These are phyloP conservation scores for Lactarius deliciosus DNA, from an alignment of 768 basidiomycete species.

Conservation along the genomic window DNA sequence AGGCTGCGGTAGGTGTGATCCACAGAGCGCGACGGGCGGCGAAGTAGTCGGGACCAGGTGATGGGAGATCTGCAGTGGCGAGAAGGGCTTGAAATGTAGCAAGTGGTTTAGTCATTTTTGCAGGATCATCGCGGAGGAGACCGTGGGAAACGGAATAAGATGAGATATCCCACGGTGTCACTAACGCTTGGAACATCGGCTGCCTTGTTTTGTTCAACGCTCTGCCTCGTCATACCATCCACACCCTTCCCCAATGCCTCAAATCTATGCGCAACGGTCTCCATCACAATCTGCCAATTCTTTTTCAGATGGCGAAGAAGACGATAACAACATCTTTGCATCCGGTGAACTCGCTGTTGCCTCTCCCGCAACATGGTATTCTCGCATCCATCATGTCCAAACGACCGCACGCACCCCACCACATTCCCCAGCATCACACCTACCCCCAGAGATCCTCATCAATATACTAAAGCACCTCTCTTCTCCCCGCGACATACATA, in stretches of 20 bases:
- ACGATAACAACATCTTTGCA: conserved; percentile 52
- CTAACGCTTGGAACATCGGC: not conserved
- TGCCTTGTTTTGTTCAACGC: conserved; percentile 9
- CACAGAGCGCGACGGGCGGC: conserved; percentile 61
- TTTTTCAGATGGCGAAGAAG: conserved; percentile 70
- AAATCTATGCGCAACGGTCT: conserved; percentile 44
- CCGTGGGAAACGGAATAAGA: not conserved
- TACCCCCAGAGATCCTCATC: conserved; percentile 91
- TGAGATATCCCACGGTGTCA: conserved; percentile 20
- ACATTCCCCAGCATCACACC: conserved; percentile 57
- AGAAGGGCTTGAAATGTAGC: conserved; percentile 45
- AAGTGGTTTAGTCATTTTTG: conserved; percentile 15
- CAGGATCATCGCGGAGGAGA: not conserved
- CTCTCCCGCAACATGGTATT: conserved; percentile 59
- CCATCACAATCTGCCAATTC: conserved; percentile 74
- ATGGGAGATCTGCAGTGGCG: conserved; percentile 46
- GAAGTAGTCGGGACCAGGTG: conserved; percentile 65
- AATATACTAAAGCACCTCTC: conserved; percentile 87
- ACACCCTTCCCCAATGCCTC: conserved; percentile 36
- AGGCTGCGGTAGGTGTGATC: conserved; percentile 38
- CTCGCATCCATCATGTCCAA: conserved; percentile 32
- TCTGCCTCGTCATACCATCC: not conserved
- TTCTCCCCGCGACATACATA: conserved; percentile 68
- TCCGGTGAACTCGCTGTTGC: conserved; percentile 39
- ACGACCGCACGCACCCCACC: conserved; percentile 32